Conservation (phyloP, 2,329 filamentous ascomycete genomes). For the Ceratocystis variospora region DNA sequence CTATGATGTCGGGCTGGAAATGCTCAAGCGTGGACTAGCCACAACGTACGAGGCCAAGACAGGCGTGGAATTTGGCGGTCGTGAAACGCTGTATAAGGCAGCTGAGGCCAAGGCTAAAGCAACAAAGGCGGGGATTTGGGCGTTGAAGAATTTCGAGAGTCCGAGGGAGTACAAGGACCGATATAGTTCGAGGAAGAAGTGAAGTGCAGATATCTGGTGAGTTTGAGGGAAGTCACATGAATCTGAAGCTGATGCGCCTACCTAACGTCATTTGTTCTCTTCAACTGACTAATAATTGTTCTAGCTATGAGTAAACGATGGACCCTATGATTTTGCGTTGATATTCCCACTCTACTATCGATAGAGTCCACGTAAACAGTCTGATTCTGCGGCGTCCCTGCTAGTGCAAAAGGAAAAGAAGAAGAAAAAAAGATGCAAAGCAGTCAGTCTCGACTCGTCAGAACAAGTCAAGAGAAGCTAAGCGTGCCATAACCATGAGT, state of each 20-base stretch:
- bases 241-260: neutral
- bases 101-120: conserved; percentile 54
- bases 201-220: neutral
- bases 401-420: neutral
- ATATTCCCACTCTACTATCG: neutral
- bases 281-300: neutral
- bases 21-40: conserved; percentile 73
- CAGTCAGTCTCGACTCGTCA: neutral
- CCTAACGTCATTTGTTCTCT: neutral
- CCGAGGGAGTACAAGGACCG: conserved; percentile 71
- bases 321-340: neutral
- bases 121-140: conserved; percentile 63
- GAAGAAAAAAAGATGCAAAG: neutral
- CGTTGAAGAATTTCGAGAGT: conserved; percentile 57
- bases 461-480: neutral
- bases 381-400: too few species aligned
- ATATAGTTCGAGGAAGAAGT: conserved; percentile 13
- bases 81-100: conserved; percentile 48
- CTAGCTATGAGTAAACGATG: neutral
- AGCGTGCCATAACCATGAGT: conserved; percentile 17
- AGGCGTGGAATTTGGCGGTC: conserved; percentile 74
- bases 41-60: conserved; percentile 89
- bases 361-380: neutral
- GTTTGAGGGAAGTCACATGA: neutral
- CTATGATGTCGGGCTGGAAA: conserved; percentile 74